Evolutionary conservation across 1,139 yeast species (phyloP), one percentile per base, ranked within the genome.

Genomic region (Yamadazyma epiphylla): DNA sequence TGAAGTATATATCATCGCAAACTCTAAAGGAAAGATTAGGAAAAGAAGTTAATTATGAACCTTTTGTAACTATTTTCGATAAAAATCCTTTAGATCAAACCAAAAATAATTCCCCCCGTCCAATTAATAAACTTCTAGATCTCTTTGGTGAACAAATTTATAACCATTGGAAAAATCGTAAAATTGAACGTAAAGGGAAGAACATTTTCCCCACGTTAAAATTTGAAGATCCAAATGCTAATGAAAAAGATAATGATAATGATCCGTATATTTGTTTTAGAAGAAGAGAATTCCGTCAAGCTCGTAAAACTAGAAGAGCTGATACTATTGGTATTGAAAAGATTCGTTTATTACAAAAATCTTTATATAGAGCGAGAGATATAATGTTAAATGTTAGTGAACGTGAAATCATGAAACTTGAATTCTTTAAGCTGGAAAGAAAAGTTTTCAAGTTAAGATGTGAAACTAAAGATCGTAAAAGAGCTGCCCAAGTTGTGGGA

Each of bases 231-330:
- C 87, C 86, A 13, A 65, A 60, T 44, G 73, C 73, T 4, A 77
- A 76, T 34, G 95, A 88, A 42, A 85, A 85, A 47, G 96, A 89
- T 49, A 76, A 76, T 45, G 98, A 91, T 49, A 77, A 75, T 38
- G 97, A 91, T 56, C 97, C 99, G 1, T 91, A 94, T 56, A 82
- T 88, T 26, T 87, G 96, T 62, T 91, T 94, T 64, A 77, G 99
- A 51, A 79, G 96, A 48, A 83, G 99, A 57, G 98, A 89, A 51
- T 82, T 88, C 44, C 78, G 98, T 42, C 96, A 86, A 53, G 94
- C 94, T 24, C 81, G 99, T 55, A 91, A 91, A 55, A 94, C 99
- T 0, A 77, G 99, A 55, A 76, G 97, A 43, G 87, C 96, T 0
- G 99, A 94, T 59, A 77, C 85, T 22, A 82, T 87, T 43, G 88